A percentile compares a stretch with the other conserved stretches of the same genome.
Evolutionary conservation across 345 rosid genomes (phyloP).

Genomic region (Eucalyptus guilfoylei): DNA sequence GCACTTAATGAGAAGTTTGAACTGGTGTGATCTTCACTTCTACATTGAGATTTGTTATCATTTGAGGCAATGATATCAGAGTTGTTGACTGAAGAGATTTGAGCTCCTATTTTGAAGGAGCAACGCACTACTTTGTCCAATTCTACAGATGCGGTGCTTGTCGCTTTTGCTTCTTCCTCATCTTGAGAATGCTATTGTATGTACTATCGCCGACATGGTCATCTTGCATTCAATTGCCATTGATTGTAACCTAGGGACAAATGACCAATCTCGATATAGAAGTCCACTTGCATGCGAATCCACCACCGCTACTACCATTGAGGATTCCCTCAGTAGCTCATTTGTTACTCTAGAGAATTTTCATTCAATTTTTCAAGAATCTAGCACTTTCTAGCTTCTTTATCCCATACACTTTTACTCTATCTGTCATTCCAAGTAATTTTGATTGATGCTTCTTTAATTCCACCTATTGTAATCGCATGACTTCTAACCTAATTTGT

Average conservation of each 20-base stretch:
- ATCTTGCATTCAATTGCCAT: not conserved
- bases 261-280: not conserved
- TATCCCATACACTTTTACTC: not conserved
- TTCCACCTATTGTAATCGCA: not conserved
- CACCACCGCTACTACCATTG: not conserved
- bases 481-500: not conserved
- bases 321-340: not conserved
- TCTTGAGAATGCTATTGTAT: not conserved
- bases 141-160: rapidly evolving
- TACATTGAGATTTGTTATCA: not conserved
- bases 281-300: not conserved
- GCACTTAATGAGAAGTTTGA: not conserved
- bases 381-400: not conserved
- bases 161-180: not conserved
- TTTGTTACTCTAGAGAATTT: not conserved
- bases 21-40: not conserved
- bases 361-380: not conserved
- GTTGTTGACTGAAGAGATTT: not conserved
- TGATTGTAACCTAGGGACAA: not conserved
- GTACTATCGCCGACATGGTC: not conserved
- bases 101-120: not conserved
- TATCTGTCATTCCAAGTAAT: not conserved
- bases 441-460: not conserved
- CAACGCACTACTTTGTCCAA: not conserved
- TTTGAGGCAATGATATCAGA: not conserved